Percentiles rank a stretch among this genome's conserved stretches.
Evolutionary conservation across 2,329 filamentous ascomycete genomes (phyloP).

Genomic region (Ceratocystis lukuohia): DNA sequence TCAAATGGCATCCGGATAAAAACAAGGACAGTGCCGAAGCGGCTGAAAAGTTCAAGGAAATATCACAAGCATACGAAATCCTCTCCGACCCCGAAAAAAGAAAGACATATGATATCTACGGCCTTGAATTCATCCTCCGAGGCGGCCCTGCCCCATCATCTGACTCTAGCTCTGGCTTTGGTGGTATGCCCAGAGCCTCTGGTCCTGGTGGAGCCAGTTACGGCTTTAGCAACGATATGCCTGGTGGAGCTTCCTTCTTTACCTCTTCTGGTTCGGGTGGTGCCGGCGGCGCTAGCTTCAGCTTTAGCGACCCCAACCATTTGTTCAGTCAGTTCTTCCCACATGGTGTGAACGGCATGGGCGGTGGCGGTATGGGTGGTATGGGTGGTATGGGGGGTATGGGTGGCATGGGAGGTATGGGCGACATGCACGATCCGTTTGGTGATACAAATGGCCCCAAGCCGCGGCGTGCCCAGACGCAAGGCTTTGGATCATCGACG

Average conservation of each 20-base stretch:
- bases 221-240: conserved; percentile 38
- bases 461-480: conserved; percentile 5
- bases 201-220: conserved; percentile 37
- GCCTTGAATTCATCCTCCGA: conserved; percentile 79
- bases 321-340: conserved; percentile 73
- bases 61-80: conserved; percentile 95
- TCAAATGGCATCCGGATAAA: conserved; percentile 95
- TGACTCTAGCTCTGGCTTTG: conserved; percentile 36
- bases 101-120: conserved; percentile 87
- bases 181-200: conserved; percentile 35
- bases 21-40: conserved; percentile 83
- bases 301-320: conserved; percentile 67
- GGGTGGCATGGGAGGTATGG: conserved; percentile 30
- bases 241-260: background rate
- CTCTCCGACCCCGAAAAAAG: conserved; percentile 94
- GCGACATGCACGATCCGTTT: conserved; percentile 28
- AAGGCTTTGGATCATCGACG: conserved; percentile 2
- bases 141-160: conserved; percentile 60
- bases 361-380: conserved; percentile 33
- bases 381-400: conserved; percentile 29
- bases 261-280: background rate
- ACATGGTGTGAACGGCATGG: conserved; percentile 30
- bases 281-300: conserved; percentile 49
- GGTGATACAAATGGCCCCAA: background rate
- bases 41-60: conserved; percentile 93